These are phyloP conservation scores for Boechera divaricarpa DNA, from an alignment of 345 rosid species.

Conservation along the genomic window DNA sequence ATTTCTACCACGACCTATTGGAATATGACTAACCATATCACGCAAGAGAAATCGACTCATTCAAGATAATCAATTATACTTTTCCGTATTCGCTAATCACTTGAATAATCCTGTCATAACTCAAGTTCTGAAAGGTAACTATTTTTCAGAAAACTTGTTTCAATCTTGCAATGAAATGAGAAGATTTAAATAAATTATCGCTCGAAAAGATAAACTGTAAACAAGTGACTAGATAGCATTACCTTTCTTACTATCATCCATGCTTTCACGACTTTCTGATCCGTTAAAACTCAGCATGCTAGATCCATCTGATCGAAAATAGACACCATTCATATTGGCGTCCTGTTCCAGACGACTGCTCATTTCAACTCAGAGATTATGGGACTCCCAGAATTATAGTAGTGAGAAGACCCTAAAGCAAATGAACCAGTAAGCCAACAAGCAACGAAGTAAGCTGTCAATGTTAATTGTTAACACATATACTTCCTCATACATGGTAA, in stretches of 20 bases:
- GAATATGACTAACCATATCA: slow-evolving; percentile 3
- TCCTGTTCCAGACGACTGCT: slow-evolving; percentile 21
- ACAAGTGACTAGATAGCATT: neutral
- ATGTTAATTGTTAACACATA: neutral
- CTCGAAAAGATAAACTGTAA: slow-evolving; percentile 19
- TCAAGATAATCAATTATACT: neutral
- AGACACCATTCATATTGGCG: slow-evolving; percentile 41
- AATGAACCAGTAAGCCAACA: slow-evolving; percentile 13
- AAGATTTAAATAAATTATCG: neutral
- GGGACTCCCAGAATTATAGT: slow-evolving; percentile 18
- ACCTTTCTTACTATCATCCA: slow-evolving; percentile 51
- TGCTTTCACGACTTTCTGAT: slow-evolving; percentile 46
- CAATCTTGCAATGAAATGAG: neutral
- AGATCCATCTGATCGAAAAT: slow-evolving; percentile 51
- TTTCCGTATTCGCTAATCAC: neutral
- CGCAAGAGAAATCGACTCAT: neutral
- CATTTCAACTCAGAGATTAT: slow-evolving; percentile 31
- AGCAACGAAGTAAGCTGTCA: neutral
- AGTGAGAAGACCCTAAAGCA: slow-evolving; percentile 40
- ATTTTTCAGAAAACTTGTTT: neutral
- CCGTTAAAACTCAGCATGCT: slow-evolving; percentile 42
- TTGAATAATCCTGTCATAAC: neutral
- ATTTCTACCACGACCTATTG: neutral
- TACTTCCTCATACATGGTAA: neutral
- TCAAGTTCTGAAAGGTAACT: neutral